A percentile compares a stretch with the other conserved stretches of the same genome.
Conservation (phyloP, 2,329 filamentous ascomycete genomes). For the Ambrosiella cleistominuta region DNA sequence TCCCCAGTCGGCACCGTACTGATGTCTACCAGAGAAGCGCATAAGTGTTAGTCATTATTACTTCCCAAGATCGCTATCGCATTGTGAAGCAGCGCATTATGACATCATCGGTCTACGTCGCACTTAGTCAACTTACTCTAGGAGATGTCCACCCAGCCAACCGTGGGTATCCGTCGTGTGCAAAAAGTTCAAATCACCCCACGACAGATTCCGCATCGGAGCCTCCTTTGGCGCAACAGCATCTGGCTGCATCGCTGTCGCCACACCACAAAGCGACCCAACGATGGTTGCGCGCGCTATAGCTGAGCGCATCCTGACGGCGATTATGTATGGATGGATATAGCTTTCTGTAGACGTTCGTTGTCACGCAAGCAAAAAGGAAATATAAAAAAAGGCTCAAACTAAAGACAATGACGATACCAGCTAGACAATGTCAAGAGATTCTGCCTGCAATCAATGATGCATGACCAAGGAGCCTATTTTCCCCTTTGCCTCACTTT, state of each 20-base stretch:
- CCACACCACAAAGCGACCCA: constrained; percentile 18
- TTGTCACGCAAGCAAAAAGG: no score
- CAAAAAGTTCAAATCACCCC: constrained; percentile 94
- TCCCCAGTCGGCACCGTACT: constrained; percentile 93
- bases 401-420: no score
- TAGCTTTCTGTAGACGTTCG: no score
- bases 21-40: constrained; percentile 37
- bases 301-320: neutral
- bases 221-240: constrained; percentile 62
- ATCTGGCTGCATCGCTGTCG: constrained; percentile 50
- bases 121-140: constrained; percentile 44
- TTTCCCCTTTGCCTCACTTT: no score
- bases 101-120: neutral
- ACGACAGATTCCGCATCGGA: constrained; percentile 67
- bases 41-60: neutral
- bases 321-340: no score
- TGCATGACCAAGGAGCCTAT: no score
- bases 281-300: neutral
- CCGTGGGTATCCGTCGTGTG: constrained; percentile 94
- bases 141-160: constrained; percentile 84
- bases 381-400: no score
- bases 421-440: no score
- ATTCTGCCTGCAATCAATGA: no score
- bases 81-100: neutral
- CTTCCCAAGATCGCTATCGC: neutral